Conservation (phyloP, 78 protist genomes). For the Dictyostelium firmibasis region DNA sequence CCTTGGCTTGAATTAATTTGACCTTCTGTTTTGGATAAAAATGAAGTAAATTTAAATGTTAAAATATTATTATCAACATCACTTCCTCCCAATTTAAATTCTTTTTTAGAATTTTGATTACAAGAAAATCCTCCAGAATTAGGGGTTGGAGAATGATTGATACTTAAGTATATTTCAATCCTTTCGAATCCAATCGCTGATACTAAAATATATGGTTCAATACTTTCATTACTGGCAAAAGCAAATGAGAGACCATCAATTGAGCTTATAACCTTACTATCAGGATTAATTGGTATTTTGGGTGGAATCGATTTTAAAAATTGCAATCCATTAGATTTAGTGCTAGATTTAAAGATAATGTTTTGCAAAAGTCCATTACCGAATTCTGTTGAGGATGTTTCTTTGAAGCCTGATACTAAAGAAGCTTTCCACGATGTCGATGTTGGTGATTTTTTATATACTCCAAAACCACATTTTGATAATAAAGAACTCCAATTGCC, state of each 20-base stretch:
- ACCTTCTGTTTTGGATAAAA: background rate
- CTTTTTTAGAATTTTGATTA: background rate
- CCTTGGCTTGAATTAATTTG: background rate
- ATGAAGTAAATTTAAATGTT: background rate
- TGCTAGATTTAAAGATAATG: background rate
- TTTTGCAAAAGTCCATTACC: background rate
- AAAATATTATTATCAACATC: background rate
- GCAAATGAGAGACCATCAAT: background rate
- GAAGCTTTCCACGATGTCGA: background rate
- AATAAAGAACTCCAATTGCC: slow-evolving; percentile 13
- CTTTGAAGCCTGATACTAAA: background rate
- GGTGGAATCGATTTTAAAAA: background rate
- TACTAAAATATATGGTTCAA: background rate
- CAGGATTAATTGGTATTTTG: background rate
- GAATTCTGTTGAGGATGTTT: background rate
- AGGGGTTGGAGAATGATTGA: background rate
- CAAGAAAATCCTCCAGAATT: background rate
- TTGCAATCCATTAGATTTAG: background rate
- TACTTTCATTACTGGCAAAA: background rate
- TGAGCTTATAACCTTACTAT: too few relatives aligned
- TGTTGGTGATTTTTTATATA: background rate
- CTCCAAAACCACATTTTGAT: background rate
- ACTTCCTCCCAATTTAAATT: background rate
- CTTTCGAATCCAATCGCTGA: background rate
- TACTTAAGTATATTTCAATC: background rate